Evolutionary conservation across 2,329 filamentous ascomycete genomes (phyloP).

Genomic region (Colletotrichum salicis): DNA sequence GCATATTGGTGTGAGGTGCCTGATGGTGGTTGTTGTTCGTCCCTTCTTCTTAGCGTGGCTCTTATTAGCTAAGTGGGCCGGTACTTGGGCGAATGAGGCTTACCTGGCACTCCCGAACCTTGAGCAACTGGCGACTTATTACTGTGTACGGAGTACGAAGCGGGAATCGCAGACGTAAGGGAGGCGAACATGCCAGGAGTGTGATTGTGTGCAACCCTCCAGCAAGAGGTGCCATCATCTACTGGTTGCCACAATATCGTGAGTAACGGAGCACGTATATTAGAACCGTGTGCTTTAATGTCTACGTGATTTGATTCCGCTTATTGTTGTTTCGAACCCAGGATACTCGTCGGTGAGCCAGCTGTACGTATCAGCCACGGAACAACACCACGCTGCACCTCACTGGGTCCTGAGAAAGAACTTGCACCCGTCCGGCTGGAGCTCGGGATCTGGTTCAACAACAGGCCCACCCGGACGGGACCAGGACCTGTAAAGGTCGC

Average conservation of each 20-base stretch:
- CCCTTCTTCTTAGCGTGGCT: slow-evolving; percentile 18
- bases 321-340: slow-evolving; percentile 6
- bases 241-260: background rate
- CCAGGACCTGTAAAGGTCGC: slow-evolving; percentile 27
- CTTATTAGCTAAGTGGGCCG: slow-evolving; percentile 15
- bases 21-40: slow-evolving; percentile 4
- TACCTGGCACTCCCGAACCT: slow-evolving; percentile 14
- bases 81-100: slow-evolving; percentile 20
- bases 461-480: slow-evolving; percentile 31
- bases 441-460: slow-evolving; percentile 29
- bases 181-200: slow-evolving; percentile 27
- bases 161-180: slow-evolving; percentile 16
- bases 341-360: background rate
- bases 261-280: background rate
- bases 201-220: slow-evolving; percentile 2
- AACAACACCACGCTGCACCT: slow-evolving; percentile 23
- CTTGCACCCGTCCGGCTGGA: slow-evolving; percentile 21
- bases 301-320: slow-evolving; percentile 8
- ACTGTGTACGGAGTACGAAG: no score
- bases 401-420: slow-evolving; percentile 20
- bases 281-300: background rate
- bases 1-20: background rate
- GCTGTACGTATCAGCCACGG: slow-evolving; percentile 14
- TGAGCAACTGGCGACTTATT: slow-evolving; percentile 9
- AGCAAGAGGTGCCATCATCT: background rate